Percentiles rank a stretch among this genome's conserved stretches.
phyloP scores from a whole-genome alignment of 176 grass and related monocot species.

The Zoysia pacifica region DNA sequence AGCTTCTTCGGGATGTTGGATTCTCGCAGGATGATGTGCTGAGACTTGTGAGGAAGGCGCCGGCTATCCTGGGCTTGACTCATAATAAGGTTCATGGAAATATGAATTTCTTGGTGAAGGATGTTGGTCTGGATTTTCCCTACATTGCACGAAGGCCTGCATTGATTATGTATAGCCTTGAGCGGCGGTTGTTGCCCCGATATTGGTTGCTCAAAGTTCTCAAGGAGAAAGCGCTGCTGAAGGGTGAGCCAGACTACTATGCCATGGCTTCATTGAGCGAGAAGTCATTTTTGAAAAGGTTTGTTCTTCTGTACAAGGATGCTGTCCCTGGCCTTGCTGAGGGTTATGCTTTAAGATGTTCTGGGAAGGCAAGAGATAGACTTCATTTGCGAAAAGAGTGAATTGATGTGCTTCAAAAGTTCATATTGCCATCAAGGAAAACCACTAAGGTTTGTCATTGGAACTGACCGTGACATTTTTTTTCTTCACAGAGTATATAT shows the following conservation, averaged over 20 bases:
- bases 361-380: background rate
- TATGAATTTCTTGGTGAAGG: slow-evolving; percentile 20
- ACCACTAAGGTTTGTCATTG: background rate
- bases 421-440: background rate
- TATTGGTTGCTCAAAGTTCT: slow-evolving; percentile 39
- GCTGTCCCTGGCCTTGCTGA: slow-evolving; percentile 22
- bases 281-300: slow-evolving; percentile 43
- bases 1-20: background rate
- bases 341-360: slow-evolving; percentile 7
- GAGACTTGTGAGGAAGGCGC: background rate
- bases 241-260: slow-evolving; percentile 32
- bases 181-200: slow-evolving; percentile 45
- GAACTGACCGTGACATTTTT: background rate
- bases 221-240: slow-evolving; percentile 16
- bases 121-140: slow-evolving; percentile 25
- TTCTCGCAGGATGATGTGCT: background rate
- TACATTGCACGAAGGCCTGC: slow-evolving; percentile 30
- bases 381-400: background rate
- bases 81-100: background rate
- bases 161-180: slow-evolving; percentile 47
- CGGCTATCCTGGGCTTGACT: background rate
- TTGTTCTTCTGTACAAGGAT: slow-evolving; percentile 33
- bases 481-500: background rate
- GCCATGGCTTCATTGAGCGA: background rate
- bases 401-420: background rate